Conservation (phyloP, 1,139 yeast species). For the Kurtzmaniella quercitrusa region DNA sequence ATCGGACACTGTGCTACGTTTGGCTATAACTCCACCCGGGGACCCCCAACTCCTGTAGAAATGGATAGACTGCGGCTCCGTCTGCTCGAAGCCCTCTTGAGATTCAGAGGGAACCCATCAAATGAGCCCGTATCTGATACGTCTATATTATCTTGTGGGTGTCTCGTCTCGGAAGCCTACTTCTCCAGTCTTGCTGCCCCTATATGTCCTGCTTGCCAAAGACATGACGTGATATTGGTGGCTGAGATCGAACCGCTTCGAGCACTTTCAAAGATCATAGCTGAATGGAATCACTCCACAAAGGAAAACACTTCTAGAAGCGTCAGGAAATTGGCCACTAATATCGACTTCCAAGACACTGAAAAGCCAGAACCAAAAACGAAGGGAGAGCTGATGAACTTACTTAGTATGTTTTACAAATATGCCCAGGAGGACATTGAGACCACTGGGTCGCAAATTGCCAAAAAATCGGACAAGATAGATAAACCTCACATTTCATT, state of each 20-base stretch:
- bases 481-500: not conserved
- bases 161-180: slow-evolving; percentile 54
- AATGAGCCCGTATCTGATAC: slow-evolving; percentile 41
- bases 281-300: slow-evolving; percentile 15
- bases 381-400: slow-evolving; percentile 27
- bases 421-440: slow-evolving; percentile 37
- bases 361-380: slow-evolving; percentile 1
- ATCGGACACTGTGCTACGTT: no score
- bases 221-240: slow-evolving; percentile 29
- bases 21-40: no score
- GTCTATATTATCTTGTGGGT: slow-evolving; percentile 64
- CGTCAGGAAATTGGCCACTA: slow-evolving; percentile 13
- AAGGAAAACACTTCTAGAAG: slow-evolving; percentile 7
- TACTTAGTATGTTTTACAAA: slow-evolving; percentile 36
- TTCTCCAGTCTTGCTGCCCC: slow-evolving; percentile 19
- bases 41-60: not conserved
- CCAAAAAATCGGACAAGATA: not conserved
- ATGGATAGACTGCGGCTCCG: slow-evolving; percentile 27
- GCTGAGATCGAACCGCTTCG: slow-evolving; percentile 50
- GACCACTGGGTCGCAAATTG: not conserved
- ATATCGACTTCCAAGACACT: slow-evolving; percentile 19
- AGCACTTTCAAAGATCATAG: slow-evolving; percentile 39
- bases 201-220: slow-evolving; percentile 50
- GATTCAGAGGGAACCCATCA: slow-evolving; percentile 20
- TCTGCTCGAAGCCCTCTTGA: slow-evolving; percentile 26